Conservation (phyloP, 176 grass and related monocot species). For the Oryza rufipogon region DNA sequence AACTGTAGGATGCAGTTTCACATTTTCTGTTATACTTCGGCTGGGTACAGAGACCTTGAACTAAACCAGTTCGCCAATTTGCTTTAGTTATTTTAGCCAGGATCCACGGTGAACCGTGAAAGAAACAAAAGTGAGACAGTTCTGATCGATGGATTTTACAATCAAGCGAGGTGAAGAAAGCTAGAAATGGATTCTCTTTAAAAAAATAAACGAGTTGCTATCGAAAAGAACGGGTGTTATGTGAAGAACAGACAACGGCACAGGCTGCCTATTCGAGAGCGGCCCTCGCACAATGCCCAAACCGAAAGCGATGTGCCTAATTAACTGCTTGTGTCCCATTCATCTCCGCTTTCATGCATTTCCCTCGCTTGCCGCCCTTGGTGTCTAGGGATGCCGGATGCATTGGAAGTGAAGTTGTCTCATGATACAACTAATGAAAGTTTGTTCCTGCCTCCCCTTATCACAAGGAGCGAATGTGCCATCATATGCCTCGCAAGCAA, state of each 20-base stretch:
- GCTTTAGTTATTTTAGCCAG: neutral
- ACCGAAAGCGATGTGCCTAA: neutral
- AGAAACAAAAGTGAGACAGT: neutral
- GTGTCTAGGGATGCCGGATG: too few species aligned
- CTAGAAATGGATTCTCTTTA: neutral
- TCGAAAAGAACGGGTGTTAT: constrained; percentile 6
- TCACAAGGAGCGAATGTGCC: neutral
- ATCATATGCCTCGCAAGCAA: neutral
- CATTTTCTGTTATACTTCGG: too few species aligned
- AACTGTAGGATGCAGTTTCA: neutral
- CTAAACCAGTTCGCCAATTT: neutral
- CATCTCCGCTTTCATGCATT: too few species aligned
- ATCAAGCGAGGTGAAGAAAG: neutral
- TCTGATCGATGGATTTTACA: neutral
- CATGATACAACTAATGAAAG: too few species aligned
- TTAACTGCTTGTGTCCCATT: too few species aligned
- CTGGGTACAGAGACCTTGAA: too few species aligned
- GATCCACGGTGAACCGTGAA: neutral
- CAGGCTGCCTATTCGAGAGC: neutral
- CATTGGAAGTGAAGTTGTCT: too few species aligned
- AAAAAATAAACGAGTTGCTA: neutral
- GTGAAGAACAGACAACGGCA: constrained; percentile 20
- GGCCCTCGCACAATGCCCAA: neutral
- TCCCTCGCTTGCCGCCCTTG: too few species aligned
- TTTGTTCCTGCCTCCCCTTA: neutral